phyloP scores from a whole-genome alignment of 2,329 filamentous ascomycete genomes.

The Pseudogymnoascus sp. region DNA sequence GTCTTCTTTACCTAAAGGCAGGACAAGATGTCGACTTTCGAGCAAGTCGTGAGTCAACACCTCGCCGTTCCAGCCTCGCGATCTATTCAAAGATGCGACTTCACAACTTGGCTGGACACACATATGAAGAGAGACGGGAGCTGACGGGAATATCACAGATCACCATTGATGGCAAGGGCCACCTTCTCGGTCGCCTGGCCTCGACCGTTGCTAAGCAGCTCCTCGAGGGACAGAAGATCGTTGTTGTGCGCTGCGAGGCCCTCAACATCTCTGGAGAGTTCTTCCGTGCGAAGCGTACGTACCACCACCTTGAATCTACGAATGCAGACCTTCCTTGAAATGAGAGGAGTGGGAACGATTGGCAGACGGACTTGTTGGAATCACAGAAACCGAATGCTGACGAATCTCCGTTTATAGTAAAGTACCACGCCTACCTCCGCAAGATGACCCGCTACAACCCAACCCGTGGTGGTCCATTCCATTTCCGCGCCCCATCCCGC shows the following conservation, averaged over 20 bases:
- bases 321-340: neutral
- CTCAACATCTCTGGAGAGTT: conserved; percentile 99
- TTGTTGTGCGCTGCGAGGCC: conserved; percentile 96
- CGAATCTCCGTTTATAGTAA: conserved; percentile 61
- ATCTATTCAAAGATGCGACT: conserved; percentile 9
- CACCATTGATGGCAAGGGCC: conserved; percentile 99
- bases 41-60: conserved; percentile 58
- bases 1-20: conserved; percentile 30
- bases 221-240: conserved; percentile 98
- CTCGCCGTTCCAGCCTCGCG: conserved; percentile 13
- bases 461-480: conserved; percentile 98
- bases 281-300: conserved; percentile 99
- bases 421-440: conserved; percentile 99
- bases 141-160: conserved; percentile 48
- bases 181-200: conserved; percentile 98
- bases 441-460: conserved; percentile 99
- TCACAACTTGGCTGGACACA: neutral
- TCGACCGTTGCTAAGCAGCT: conserved; percentile 98
- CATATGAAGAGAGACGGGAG: neutral
- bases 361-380: conserved; percentile 10
- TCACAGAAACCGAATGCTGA: conserved; percentile 37
- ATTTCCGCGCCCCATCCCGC: conserved; percentile 97
- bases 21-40: conserved; percentile 61
- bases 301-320: conserved; percentile 22
- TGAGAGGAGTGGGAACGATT: conserved; percentile 15